Conservation (phyloP, 169 alveolate genomes). For the Plasmodium gonderi region DNA sequence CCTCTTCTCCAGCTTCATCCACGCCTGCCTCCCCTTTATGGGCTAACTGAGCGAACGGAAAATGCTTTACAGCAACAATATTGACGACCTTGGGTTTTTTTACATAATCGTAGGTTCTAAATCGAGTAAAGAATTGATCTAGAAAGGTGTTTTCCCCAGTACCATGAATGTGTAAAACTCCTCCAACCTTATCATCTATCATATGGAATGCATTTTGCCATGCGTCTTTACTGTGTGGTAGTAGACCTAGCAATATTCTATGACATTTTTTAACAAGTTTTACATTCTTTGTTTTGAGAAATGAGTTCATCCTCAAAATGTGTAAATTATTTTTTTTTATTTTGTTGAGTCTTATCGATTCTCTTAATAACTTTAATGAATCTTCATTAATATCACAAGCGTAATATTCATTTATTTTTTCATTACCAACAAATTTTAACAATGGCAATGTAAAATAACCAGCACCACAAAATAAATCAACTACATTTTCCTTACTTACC, state of each 20-base stretch:
- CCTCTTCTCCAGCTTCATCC: neutral
- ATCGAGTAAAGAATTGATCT: neutral
- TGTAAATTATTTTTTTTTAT: slow-evolving; percentile 13
- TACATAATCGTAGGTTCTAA: slow-evolving; percentile 13
- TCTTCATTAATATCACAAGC: slow-evolving; percentile 81
- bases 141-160: neutral
- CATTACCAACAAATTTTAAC: slow-evolving; percentile 62
- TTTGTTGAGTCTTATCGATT: slow-evolving; percentile 8
- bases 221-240: slow-evolving; percentile 80
- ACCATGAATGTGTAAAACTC: slow-evolving; percentile 82
- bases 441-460: slow-evolving; percentile 85
- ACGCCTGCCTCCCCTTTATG: neutral
- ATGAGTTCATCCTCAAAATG: slow-evolving; percentile 22
- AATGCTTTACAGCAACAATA: neutral
- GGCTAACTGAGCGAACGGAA: neutral
- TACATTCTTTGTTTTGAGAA: slow-evolving; percentile 51
- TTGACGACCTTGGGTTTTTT: neutral
- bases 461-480: slow-evolving; percentile 86
- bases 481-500: slow-evolving; percentile 76
- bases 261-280: slow-evolving; percentile 75
- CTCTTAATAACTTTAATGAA: slow-evolving; percentile 51
- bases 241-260: slow-evolving; percentile 79
- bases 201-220: slow-evolving; percentile 82
- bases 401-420: slow-evolving; percentile 41
- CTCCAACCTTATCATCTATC: slow-evolving; percentile 76